Conservation (phyloP, 1,284 basidiomycete species). For the Boletus calvinii region DNA sequence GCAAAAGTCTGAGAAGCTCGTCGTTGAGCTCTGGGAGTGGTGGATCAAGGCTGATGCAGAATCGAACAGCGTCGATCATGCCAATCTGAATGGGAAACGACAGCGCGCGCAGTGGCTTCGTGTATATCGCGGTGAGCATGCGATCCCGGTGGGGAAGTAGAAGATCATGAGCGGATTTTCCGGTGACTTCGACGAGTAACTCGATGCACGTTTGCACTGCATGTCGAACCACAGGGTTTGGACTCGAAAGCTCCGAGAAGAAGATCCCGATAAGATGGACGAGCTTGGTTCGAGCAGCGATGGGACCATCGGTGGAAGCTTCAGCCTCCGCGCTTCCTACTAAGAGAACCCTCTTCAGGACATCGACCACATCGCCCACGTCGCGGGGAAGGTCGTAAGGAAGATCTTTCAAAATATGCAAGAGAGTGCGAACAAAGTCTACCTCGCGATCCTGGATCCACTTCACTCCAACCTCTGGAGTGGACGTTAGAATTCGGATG, state of each 20-base stretch:
- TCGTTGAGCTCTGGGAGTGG: conserved; percentile 90
- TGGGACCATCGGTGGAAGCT: conserved; percentile 40
- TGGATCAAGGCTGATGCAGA: conserved; percentile 82
- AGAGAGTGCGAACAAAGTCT: conserved; percentile 87
- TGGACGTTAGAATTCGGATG: conserved; percentile 74
- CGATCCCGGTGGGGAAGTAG: conserved; percentile 86
- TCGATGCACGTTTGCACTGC: conserved; percentile 84
- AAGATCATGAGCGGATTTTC: conserved; percentile 74
- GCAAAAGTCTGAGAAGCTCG: conserved; percentile 88
- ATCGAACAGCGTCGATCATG: conserved; percentile 97
- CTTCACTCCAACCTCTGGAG: conserved; percentile 69
- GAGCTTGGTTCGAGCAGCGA: conserved; percentile 52
- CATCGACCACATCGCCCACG: conserved; percentile 77
- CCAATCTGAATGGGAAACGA: conserved; percentile 97
- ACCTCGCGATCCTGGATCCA: conserved; percentile 91
- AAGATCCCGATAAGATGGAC: conserved; percentile 79
- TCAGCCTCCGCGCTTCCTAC: conserved; percentile 62
- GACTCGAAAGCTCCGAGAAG: conserved; percentile 86
- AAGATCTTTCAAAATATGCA: conserved; percentile 95
- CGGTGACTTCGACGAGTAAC: conserved; percentile 75
- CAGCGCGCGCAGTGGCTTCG: conserved; percentile 94
- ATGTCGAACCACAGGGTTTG: conserved; percentile 84
- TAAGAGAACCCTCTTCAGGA: conserved; percentile 76
- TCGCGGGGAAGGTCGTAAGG: conserved; percentile 88
- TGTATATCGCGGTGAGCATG: conserved; percentile 88